Evolutionary conservation across 306 rosid genomes (phyloP).

Genomic region (Quercus variabilis): DNA sequence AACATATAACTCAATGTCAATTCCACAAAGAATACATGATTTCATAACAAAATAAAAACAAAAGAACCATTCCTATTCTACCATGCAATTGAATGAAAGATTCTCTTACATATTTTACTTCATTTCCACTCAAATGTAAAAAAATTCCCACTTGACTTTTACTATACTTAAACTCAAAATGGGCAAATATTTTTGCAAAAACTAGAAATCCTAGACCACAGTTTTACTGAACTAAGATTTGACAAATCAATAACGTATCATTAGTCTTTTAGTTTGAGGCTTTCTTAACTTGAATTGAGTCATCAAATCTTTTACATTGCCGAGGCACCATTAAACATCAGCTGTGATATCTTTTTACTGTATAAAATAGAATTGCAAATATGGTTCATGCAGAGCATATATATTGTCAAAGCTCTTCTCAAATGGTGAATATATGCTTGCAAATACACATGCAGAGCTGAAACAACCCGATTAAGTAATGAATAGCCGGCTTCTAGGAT

Average conservation of each 20-base stretch:
- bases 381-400: slow-evolving; percentile 8
- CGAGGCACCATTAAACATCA: background rate
- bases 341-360: background rate
- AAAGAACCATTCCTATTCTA: background rate
- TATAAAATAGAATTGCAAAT: background rate
- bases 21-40: too few relatives aligned
- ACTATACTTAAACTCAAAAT: too few relatives aligned
- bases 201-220: too few relatives aligned
- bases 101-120: background rate
- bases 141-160: too few relatives aligned
- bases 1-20: too few relatives aligned
- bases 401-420: background rate
- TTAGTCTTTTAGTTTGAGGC: too few relatives aligned
- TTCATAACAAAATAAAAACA: too few relatives aligned
- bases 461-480: background rate
- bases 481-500: slow-evolving; percentile 1
- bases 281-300: background rate
- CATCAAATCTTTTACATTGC: background rate
- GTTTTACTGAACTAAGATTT: too few relatives aligned
- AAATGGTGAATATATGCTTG: background rate
- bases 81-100: background rate
- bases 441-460: background rate
- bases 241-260: too few relatives aligned
- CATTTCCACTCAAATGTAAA: background rate
- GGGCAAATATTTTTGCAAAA: too few relatives aligned